phyloP scores from a whole-genome alignment of 1,284 basidiomycete species.

The Singerocomus rubriflavus region DNA sequence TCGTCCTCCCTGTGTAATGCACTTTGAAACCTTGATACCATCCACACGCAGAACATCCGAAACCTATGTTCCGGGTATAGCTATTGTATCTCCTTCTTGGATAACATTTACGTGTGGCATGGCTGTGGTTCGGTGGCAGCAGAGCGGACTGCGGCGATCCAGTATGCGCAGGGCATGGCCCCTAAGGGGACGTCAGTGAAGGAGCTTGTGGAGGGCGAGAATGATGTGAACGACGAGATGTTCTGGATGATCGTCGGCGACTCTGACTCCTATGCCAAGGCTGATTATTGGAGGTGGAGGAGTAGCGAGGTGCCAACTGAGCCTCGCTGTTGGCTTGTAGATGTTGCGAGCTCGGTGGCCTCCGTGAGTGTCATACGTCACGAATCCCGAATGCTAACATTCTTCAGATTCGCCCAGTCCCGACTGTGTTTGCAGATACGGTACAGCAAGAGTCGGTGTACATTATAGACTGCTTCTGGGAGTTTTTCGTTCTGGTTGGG shows the following conservation, averaged over 20 bases:
- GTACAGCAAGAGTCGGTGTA: constrained; percentile 45
- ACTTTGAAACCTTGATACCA: constrained; percentile 3
- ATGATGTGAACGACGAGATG: constrained; percentile 62
- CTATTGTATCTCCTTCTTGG: constrained; percentile 68
- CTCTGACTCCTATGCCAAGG: constrained; percentile 60
- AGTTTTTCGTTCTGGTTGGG: constrained; percentile 75
- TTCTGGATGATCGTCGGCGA: constrained; percentile 82
- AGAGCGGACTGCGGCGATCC: constrained; percentile 59
- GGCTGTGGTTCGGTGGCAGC: constrained; percentile 58
- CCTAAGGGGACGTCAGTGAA: constrained; percentile 39
- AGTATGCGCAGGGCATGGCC: constrained; percentile 54
- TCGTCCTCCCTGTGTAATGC: constrained; percentile 23
- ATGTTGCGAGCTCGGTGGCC: constrained; percentile 34
- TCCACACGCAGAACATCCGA: constrained; percentile 46
- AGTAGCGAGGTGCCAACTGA: constrained; percentile 36
- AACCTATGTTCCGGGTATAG: constrained; percentile 79
- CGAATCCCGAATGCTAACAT: not conserved
- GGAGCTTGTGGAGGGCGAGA: constrained; percentile 61
- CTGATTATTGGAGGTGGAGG: constrained; percentile 78
- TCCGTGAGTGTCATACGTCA: constrained; percentile 33
- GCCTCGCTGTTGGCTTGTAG: constrained; percentile 58
- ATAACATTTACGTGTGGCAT: constrained; percentile 74
- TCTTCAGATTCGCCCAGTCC: constrained; percentile 31
- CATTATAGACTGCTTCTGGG: constrained; percentile 71
- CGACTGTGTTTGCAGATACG: constrained; percentile 25